A percentile compares a stretch with the other conserved stretches of the same genome.
phyloP scores from a whole-genome alignment of 148 eudicot genomes.

The Fagopyrum homotropicum region DNA sequence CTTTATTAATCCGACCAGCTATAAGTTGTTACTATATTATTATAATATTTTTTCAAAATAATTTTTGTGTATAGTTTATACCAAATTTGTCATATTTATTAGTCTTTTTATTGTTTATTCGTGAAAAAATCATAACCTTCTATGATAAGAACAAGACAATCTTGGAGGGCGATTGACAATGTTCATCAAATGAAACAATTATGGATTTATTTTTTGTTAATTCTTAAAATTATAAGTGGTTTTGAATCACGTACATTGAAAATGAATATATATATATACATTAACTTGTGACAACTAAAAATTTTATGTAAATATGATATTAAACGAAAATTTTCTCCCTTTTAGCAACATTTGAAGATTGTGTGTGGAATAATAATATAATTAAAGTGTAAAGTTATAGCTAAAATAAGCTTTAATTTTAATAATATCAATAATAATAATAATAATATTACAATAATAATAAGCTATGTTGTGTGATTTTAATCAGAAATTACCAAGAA shows the following conservation, averaged over 20 bases:
- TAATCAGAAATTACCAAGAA: slow-evolving; percentile 3
- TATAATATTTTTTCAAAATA: background rate
- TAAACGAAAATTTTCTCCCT: too few relatives aligned
- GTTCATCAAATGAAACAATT: background rate
- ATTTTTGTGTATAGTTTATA: background rate
- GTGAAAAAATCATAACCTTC: background rate
- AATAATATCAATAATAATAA: background rate
- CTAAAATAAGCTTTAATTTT: background rate
- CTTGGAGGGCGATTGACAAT: background rate
- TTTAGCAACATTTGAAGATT: too few relatives aligned
- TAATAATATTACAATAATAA: too few relatives aligned
- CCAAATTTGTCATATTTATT: background rate
- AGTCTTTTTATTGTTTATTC: background rate
- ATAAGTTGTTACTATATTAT: background rate
- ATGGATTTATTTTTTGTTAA: too few relatives aligned
- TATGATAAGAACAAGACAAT: background rate
- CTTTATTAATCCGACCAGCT: background rate
- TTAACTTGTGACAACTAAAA: too few relatives aligned
- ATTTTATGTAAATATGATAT: too few relatives aligned
- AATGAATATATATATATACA: too few relatives aligned
- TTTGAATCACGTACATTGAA: too few relatives aligned
- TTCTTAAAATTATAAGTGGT: too few relatives aligned
- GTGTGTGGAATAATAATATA: too few relatives aligned
- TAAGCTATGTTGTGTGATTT: background rate
- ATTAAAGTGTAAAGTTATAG: background rate